A percentile compares a stretch with the other conserved stretches of the same genome.
Conservation (phyloP, 129 eudicot genomes). For the Centrapalus pauciflorus region DNA sequence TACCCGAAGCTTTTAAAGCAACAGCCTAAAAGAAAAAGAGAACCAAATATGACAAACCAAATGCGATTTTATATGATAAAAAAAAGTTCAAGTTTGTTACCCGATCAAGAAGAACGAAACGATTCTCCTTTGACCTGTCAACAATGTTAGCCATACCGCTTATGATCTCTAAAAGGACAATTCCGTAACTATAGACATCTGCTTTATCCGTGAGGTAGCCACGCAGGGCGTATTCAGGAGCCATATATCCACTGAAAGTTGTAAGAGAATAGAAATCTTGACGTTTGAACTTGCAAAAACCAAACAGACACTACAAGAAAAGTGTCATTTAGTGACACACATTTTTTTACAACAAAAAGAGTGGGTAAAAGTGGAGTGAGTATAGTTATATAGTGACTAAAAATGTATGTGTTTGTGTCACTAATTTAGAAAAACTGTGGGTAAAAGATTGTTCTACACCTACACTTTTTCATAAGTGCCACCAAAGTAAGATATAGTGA, state of each 20-base stretch:
- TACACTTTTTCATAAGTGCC: no score
- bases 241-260: conserved; percentile 68
- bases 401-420: no score
- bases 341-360: no score
- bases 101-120: conserved; percentile 57
- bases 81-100: conserved; percentile 31
- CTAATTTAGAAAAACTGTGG: no score
- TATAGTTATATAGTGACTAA: no score
- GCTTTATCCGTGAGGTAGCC: conserved; percentile 75
- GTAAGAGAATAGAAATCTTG: background rate
- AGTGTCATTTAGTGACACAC: no score
- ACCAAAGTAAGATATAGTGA: no score
- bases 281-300: background rate
- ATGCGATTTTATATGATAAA: background rate
- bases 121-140: conserved; percentile 34
- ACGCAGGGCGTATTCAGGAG: conserved; percentile 74
- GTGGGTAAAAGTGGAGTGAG: no score
- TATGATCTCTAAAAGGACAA: conserved; percentile 53
- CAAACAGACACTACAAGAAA: no score
- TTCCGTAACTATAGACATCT: conserved; percentile 72
- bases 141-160: conserved; percentile 51
- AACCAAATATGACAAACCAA: background rate
- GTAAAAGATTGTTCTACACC: no score
- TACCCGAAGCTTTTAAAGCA: conserved; percentile 30
- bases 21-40: conserved; percentile 29